These are phyloP conservation scores for Apophysomyces elegans DNA, from an alignment of 371 early-diverging fungal genomes.

Conservation along the genomic window DNA sequence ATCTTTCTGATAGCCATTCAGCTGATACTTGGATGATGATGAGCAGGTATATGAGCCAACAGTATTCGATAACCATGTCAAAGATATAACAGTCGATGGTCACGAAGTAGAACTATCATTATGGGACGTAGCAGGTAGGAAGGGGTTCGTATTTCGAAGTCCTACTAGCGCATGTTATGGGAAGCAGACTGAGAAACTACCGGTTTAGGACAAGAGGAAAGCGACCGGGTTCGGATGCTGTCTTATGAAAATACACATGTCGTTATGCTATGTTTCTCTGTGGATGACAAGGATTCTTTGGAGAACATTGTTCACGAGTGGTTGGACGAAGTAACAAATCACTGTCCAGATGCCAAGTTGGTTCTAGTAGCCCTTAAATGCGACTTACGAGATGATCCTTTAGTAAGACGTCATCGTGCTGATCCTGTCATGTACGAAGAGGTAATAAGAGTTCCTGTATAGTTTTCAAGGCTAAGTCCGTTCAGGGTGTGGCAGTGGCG, in stretches of 20 bases:
- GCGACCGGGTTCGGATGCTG: neutral
- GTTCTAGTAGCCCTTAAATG: constrained; percentile 43
- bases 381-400: constrained; percentile 36
- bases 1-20: neutral
- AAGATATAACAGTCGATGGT: neutral
- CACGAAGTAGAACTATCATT: neutral
- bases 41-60: neutral
- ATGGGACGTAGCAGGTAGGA: constrained; percentile 1
- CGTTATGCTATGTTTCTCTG: constrained; percentile 48
- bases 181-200: neutral
- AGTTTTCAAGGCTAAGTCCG: neutral
- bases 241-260: constrained; percentile 42
- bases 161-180: too few relatives aligned
- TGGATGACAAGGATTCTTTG: constrained; percentile 43
- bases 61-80: neutral
- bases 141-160: neutral
- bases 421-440: constrained; percentile 28
- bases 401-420: neutral
- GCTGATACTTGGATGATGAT: neutral
- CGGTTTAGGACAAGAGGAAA: neutral
- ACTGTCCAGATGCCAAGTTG: constrained; percentile 35
- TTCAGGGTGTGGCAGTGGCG: constrained; percentile 25
- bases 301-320: constrained; percentile 44
- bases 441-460: constrained; percentile 5
- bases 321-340: constrained; percentile 33